A percentile compares a stretch with the other conserved stretches of the same genome.
phyloP scores from a whole-genome alignment of 2,329 filamentous ascomycete species.

The Cladosporium oxysporum region DNA sequence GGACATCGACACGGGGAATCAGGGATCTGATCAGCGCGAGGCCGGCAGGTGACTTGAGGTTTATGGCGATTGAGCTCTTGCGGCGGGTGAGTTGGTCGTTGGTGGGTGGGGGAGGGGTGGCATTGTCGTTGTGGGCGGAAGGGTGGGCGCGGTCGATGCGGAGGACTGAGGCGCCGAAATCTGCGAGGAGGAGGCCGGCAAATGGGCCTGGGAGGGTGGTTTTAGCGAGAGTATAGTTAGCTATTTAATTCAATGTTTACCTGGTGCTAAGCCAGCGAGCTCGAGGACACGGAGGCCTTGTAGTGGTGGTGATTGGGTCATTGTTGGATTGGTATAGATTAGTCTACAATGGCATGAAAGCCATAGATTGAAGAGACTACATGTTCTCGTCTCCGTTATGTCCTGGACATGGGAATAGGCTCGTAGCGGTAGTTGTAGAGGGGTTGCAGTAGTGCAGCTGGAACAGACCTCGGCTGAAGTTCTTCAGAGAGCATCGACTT shows the following conservation, averaged over 20 bases:
- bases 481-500: not conserved
- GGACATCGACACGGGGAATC: slow-evolving; percentile 65
- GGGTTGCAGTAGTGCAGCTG: not conserved
- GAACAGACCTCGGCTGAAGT: not conserved
- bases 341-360: slow-evolving; percentile 2
- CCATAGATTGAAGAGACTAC: slow-evolving; percentile 8
- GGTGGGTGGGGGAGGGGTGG: slow-evolving; percentile 47
- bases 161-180: slow-evolving; percentile 84
- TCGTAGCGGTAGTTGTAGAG: not conserved
- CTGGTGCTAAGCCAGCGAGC: slow-evolving; percentile 63
- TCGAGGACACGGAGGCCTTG: slow-evolving; percentile 64
- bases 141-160: slow-evolving; percentile 71
- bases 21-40: slow-evolving; percentile 67
- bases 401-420: not conserved
- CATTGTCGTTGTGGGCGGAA: slow-evolving; percentile 39
- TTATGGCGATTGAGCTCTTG: slow-evolving; percentile 77
- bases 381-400: not conserved
- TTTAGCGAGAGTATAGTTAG: slow-evolving; percentile 13
- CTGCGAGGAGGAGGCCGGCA: slow-evolving; percentile 82
- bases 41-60: slow-evolving; percentile 71
- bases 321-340: slow-evolving; percentile 2
- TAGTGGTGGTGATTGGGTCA: slow-evolving; percentile 50
- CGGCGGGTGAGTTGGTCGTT: slow-evolving; percentile 74
- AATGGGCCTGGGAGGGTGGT: slow-evolving; percentile 66
- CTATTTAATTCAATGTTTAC: slow-evolving; percentile 36